Evolutionary conservation across 768 basidiomycete species (phyloP).

Genomic region (Mycena leptocephala): DNA sequence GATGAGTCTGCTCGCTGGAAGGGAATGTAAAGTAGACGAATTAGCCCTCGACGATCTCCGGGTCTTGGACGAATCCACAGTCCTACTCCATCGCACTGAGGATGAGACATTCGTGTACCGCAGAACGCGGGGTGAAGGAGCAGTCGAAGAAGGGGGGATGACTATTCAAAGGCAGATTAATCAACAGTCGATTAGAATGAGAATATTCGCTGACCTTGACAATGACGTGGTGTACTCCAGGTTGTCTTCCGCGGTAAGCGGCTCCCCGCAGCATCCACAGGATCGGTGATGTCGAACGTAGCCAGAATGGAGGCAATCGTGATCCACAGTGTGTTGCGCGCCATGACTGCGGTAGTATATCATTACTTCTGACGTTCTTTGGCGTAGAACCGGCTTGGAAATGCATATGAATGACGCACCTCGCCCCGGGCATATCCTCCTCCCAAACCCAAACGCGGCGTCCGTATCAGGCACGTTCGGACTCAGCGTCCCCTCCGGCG

Average conservation of each 20-base stretch:
- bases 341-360: neutral
- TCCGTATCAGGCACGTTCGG: slow-evolving; percentile 35
- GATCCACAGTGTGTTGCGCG: neutral
- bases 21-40: neutral
- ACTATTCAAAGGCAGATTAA: neutral
- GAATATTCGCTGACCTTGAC: neutral
- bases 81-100: neutral
- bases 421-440: slow-evolving; percentile 46
- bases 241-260: neutral
- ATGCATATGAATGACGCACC: slow-evolving; percentile 7
- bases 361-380: neutral
- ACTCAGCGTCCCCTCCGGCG: slow-evolving; percentile 4
- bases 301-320: neutral
- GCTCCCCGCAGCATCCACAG: neutral
- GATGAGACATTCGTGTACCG: neutral
- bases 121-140: neutral
- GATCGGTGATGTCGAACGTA: neutral
- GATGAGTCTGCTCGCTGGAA: neutral
- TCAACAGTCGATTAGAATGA: neutral
- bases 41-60: neutral
- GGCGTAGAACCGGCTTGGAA: neutral
- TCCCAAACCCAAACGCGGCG: slow-evolving; percentile 41
- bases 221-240: slow-evolving; percentile 1
- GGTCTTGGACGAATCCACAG: neutral
- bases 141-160: neutral